Evolutionary conservation across 176 grass and related monocot species (phyloP).

Genomic region (Echinochloa phyllopogon): DNA sequence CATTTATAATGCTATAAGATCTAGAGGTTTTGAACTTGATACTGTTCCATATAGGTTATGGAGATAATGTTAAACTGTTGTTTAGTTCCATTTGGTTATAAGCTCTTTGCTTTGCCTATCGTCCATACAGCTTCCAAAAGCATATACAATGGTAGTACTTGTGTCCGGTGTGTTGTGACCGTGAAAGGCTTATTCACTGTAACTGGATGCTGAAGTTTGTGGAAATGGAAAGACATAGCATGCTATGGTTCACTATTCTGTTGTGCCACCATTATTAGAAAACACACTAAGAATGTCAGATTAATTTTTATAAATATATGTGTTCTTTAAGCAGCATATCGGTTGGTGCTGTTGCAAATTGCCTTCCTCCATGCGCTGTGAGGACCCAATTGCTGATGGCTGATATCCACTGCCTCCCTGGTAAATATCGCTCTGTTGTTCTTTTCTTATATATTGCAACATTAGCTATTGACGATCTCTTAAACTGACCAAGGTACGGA

Average conservation of each 20-base stretch:
- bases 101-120: background rate
- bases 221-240: background rate
- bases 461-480: slow-evolving; percentile 45
- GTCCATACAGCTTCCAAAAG: background rate
- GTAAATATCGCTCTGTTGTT: slow-evolving; percentile 43
- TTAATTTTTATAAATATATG: slow-evolving; percentile 35
- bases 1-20: slow-evolving; percentile 5
- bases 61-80: background rate
- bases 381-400: slow-evolving; percentile 74
- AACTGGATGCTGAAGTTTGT: slow-evolving; percentile 20
- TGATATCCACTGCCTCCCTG: slow-evolving; percentile 83
- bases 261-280: background rate
- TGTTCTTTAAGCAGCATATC: slow-evolving; percentile 64
- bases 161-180: background rate
- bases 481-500: slow-evolving; percentile 78
- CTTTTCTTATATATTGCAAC: slow-evolving; percentile 19
- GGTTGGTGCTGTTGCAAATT: slow-evolving; percentile 83
- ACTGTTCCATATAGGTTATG: background rate
- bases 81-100: too few species aligned
- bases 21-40: slow-evolving; percentile 10
- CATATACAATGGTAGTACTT: background rate
- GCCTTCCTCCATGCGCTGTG: slow-evolving; percentile 60
- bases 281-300: background rate
- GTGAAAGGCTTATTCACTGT: slow-evolving; percentile 19
- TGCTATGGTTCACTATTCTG: slow-evolving; percentile 10